phyloP scores from a whole-genome alignment of 345 rosid genomes.

The Citrus australasica region DNA sequence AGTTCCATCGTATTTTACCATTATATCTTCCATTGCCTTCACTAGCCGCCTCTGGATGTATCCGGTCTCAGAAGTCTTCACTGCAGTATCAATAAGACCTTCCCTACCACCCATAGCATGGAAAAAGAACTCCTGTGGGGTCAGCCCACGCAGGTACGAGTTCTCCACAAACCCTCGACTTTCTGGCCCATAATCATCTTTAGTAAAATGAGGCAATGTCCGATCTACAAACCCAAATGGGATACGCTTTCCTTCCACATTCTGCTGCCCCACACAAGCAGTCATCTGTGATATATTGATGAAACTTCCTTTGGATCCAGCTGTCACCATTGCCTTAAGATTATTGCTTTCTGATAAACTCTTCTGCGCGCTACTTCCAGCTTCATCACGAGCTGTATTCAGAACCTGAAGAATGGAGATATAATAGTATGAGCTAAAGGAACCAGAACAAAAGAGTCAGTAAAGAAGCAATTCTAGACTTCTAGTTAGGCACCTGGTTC shows the following conservation, averaged over 20 bases:
- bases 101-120: constrained; percentile 99
- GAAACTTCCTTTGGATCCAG: constrained; percentile 99
- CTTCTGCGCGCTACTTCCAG: constrained; percentile 94
- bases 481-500: constrained; percentile 56
- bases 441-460: neutral
- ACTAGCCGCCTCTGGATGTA: constrained; percentile 97
- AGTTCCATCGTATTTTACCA: constrained; percentile 99
- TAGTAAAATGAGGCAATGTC: constrained; percentile 94
- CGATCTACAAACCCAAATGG: constrained; percentile 90
- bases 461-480: neutral
- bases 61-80: constrained; percentile 98
- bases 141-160: constrained; percentile 93
- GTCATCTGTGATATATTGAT: constrained; percentile 98
- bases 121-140: constrained; percentile 98
- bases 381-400: constrained; percentile 99
- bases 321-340: constrained; percentile 99
- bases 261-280: constrained; percentile 99
- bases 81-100: constrained; percentile 99
- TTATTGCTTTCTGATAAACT: constrained; percentile 97
- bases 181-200: constrained; percentile 95
- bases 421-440: neutral
- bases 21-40: constrained; percentile 99
- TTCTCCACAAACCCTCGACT: constrained; percentile 99
- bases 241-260: constrained; percentile 98
- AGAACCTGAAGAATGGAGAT: constrained; percentile 47